A percentile compares a stretch with the other conserved stretches of the same genome.
phyloP scores from a whole-genome alignment of 73 alveolate genomes.

The Diophrys sp. region DNA sequence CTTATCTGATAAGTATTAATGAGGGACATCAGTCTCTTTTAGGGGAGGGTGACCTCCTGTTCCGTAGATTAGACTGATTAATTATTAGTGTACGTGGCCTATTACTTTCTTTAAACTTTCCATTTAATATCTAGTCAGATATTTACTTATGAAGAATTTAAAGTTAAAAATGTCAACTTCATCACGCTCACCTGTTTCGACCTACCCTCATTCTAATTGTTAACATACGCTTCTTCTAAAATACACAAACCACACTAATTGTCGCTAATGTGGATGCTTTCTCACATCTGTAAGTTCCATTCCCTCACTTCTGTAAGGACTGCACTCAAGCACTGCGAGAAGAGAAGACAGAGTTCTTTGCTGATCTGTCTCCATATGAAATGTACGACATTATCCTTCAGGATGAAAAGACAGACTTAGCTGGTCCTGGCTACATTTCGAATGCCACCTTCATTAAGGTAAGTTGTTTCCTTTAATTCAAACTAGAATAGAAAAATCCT shows the following conservation, averaged over 20 bases:
- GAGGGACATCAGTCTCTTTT: not conserved
- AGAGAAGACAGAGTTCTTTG: slow-evolving; percentile 15
- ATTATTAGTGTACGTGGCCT: too few relatives aligned
- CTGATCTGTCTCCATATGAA: slow-evolving; percentile 53
- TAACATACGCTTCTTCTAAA: not conserved
- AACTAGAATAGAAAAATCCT: slow-evolving; percentile 19
- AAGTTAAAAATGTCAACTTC: not conserved
- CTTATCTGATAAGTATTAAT: not conserved
- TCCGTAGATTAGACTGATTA: not conserved
- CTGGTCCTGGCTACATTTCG: not conserved
- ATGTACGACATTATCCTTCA: slow-evolving; percentile 20
- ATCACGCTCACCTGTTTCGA: not conserved
- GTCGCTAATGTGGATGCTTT: not conserved
- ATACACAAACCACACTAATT: not conserved
- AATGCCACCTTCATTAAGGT: not conserved
- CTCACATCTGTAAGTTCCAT: not conserved
- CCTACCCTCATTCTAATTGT: not conserved
- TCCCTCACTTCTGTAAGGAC: not conserved
- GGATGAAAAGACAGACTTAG: not conserved
- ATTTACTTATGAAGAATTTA: not conserved
- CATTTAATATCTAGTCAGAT: not conserved
- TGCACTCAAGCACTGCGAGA: slow-evolving; percentile 13
- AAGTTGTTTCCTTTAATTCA: not conserved
- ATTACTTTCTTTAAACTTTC: not conserved
- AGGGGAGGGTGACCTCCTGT: not conserved